Percentiles rank a stretch among this genome's conserved stretches.
Evolutionary conservation across 1,284 basidiomycete genomes (phyloP).

Genomic region (Omphalotus olearius): DNA sequence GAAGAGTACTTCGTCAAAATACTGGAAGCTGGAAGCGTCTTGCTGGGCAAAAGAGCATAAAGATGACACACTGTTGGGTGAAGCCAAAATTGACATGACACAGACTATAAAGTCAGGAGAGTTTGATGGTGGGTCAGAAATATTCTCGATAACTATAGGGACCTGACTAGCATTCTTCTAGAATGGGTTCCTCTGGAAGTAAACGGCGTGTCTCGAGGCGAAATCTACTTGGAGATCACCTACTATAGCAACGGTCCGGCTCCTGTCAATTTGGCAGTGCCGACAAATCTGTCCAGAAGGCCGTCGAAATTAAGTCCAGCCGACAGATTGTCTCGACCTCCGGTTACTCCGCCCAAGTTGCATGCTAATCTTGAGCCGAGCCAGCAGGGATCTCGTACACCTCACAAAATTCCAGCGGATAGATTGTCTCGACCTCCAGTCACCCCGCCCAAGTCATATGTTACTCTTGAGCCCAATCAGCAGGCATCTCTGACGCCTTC

Average conservation of each 20-base stretch:
- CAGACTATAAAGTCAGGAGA: slow-evolving; percentile 68
- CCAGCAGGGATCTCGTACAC: slow-evolving; percentile 5
- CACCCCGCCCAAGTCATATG: slow-evolving; percentile 21
- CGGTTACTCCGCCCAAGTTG: slow-evolving; percentile 22
- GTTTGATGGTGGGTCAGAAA: slow-evolving; percentile 59
- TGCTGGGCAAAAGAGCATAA: slow-evolving; percentile 63
- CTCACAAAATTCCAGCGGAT: slow-evolving; percentile 19
- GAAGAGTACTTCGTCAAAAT: slow-evolving; percentile 39
- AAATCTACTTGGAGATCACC: slow-evolving; percentile 78
- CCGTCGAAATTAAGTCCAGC: slow-evolving; percentile 25
- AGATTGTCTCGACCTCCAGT: slow-evolving; percentile 21
- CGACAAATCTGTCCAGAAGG: slow-evolving; percentile 17
- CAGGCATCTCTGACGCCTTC: slow-evolving; percentile 9
- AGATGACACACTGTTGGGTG: slow-evolving; percentile 58
- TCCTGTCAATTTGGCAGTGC: slow-evolving; percentile 31
- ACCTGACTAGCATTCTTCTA: slow-evolving; percentile 22
- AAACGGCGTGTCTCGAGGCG: slow-evolving; percentile 54
- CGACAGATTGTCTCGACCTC: slow-evolving; percentile 22
- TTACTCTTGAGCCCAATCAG: neutral
- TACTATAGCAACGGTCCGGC: slow-evolving; percentile 61
- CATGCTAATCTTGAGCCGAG: neutral
- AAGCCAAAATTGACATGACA: slow-evolving; percentile 57
- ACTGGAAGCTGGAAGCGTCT: slow-evolving; percentile 55
- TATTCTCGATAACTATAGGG: neutral
- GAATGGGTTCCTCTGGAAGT: slow-evolving; percentile 66